A percentile compares a stretch with the other conserved stretches of the same genome.
phyloP scores from a whole-genome alignment of 2,329 filamentous ascomycete genomes.

The Colletotrichum salicis region DNA sequence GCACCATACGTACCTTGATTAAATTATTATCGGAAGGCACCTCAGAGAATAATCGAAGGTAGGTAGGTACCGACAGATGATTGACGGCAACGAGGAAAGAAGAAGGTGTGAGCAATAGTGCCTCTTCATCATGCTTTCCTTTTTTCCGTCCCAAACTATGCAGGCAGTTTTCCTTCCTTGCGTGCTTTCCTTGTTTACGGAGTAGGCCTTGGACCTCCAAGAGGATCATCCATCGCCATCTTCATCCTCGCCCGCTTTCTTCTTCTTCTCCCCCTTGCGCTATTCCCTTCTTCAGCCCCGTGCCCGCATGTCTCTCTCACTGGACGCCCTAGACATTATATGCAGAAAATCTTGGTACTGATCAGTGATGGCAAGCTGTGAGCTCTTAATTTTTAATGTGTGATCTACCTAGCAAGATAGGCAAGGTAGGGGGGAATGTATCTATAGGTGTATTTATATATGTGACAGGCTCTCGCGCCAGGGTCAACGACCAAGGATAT shows the following conservation, averaged over 20 bases:
- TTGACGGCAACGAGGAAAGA: background rate
- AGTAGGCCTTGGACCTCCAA: background rate
- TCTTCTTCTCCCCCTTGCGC: background rate
- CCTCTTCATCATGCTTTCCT: background rate
- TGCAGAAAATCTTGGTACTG: slow-evolving; percentile 1
- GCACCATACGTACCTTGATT: too few species aligned
- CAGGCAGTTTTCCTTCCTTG: background rate
- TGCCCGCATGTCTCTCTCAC: background rate
- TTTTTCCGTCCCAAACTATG: background rate
- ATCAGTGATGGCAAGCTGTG: background rate
- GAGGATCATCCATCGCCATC: background rate
- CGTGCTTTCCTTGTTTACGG: background rate
- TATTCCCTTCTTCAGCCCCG: background rate
- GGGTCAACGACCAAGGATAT: background rate
- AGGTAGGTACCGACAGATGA: background rate
- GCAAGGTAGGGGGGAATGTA: background rate
- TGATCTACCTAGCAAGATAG: background rate
- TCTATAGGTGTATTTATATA: background rate
- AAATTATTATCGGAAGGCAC: too few species aligned
- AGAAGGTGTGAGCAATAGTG: background rate
- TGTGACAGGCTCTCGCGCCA: background rate
- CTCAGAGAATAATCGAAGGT: too few species aligned
- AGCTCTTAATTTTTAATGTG: background rate
- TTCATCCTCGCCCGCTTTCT: background rate
- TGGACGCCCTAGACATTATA: background rate